phyloP scores from a whole-genome alignment of 2,329 filamentous ascomycete genomes.

The Celoporthe dispersa region DNA sequence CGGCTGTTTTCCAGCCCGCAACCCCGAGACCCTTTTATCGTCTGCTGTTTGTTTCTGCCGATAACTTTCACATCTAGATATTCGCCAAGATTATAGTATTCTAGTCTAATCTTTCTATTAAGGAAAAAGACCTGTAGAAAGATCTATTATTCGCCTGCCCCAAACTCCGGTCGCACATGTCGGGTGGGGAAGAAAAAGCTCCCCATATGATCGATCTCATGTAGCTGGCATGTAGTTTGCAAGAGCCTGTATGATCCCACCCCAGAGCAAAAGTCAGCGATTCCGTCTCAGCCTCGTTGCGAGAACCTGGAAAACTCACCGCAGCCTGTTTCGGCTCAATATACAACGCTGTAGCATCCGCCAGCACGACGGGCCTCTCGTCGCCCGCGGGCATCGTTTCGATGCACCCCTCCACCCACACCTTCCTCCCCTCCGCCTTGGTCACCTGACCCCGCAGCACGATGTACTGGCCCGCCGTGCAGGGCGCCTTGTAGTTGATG shows the following conservation, averaged over 20 bases:
- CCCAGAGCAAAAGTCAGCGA: conserved; percentile 20
- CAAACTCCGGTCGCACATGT: conserved; percentile 15
- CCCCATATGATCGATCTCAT: conserved; percentile 19
- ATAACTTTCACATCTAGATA: background rate
- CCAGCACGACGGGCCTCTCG: conserved; percentile 69
- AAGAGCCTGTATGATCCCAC: conserved; percentile 26
- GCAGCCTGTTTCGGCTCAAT: conserved; percentile 84
- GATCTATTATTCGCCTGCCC: conserved; percentile 7
- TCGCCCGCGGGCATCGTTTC: conserved; percentile 73
- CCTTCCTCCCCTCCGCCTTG: conserved; percentile 90
- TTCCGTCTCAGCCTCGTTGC: background rate
- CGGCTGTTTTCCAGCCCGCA: conserved; percentile 18
- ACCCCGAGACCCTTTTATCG: conserved; percentile 12
- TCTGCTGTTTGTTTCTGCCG: background rate
- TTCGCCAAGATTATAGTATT: background rate
- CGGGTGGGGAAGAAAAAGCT: background rate
- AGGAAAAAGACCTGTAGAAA: conserved; percentile 2
- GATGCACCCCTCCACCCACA: conserved; percentile 87
- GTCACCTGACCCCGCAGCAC: conserved; percentile 80
- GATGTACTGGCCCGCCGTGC: conserved; percentile 74
- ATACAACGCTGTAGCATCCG: conserved; percentile 85
- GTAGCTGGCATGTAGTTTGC: conserved; percentile 13
- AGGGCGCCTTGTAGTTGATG: conserved; percentile 81
- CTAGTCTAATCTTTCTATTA: background rate
- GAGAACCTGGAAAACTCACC: conserved; percentile 52